Base-by-base conservation (phyloP, 148 eudicot genomes). In the Rhododendron griersonianum region DNA sequence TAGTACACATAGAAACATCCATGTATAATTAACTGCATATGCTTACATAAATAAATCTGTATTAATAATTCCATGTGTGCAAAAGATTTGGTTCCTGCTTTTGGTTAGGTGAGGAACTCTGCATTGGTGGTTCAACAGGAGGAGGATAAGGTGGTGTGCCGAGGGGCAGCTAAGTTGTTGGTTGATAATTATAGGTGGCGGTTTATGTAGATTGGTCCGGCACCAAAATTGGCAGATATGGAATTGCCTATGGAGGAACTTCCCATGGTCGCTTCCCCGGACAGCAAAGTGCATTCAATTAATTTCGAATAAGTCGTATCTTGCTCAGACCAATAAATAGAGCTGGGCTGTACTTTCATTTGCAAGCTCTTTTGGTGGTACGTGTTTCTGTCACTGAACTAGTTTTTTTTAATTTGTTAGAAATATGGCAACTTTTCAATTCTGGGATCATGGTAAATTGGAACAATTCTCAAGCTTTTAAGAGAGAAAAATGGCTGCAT, bases 321-420 rank as follows among this genome's bases (percentile, higher is more conserved):
- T 33, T 14, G 21, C 41, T 19, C 28, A 16, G 25, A 7, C 8
- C 7, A n/a, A 63, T 8, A 63, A 63, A 63, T 63, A 63, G 25
- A n/a, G 69, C 23, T 63, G 69, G 23, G 11, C 90, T 94, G 76
- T 88, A 87, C 37, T 92, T 90, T 48, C 91, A 95, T 89, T 80
- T 95, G 87, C 81, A 93, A n/a, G 89, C 76, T 74, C 87, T 93
- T 81, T 96, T 98, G 96, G 78, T 83, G 94, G 98, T 93, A 45
- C 39, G 82, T 80, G 33, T 6, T 80, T 79, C 18, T 79, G 55
- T 45, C 11, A n/a, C 28, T 79, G 35, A 21, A 44, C 3, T 78
- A 7, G 35, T 69, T 69, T 69, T 37, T 69, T 69, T 69, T n/a
- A n/a, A 69, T 69, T 69, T 69, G 75, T n/a, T 11, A 0, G 14